phyloP scores from a whole-genome alignment of 2,329 filamentous ascomycete species.

The Fusarium bulbicola region DNA sequence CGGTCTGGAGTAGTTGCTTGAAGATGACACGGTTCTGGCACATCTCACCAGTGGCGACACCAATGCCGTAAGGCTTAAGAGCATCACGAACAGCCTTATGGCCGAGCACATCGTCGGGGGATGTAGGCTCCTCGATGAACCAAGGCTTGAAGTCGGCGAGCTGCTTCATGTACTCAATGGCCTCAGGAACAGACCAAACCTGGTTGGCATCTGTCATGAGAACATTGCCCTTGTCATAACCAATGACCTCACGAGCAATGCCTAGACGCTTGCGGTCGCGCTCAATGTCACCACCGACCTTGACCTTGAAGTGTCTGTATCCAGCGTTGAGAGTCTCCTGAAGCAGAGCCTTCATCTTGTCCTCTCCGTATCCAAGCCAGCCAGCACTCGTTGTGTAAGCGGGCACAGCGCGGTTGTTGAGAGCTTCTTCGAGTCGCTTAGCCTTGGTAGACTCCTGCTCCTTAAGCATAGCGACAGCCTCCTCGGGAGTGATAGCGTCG shows the following conservation, averaged over 20 bases:
- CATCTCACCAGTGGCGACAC: constrained; percentile 93
- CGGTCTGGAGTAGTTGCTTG: constrained; percentile 85
- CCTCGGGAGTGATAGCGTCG: constrained; percentile 87
- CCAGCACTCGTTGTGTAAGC: constrained; percentile 92
- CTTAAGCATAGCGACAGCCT: constrained; percentile 77
- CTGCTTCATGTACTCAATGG: constrained; percentile 85
- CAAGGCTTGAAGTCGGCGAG: constrained; percentile 86
- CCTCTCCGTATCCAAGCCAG: constrained; percentile 90
- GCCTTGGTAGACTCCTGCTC: constrained; percentile 74
- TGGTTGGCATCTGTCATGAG: constrained; percentile 96
- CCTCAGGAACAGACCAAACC: constrained; percentile 90
- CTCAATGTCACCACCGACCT: constrained; percentile 79
- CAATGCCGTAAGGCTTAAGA: constrained; percentile 77
- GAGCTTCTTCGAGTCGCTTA: constrained; percentile 76
- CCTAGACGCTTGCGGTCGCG: constrained; percentile 75
- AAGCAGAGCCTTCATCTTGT: constrained; percentile 82
- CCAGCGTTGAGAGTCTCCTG: constrained; percentile 79
- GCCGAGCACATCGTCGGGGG: constrained; percentile 87
- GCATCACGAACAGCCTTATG: constrained; percentile 87
- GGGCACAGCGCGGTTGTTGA: constrained; percentile 78
- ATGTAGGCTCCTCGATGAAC: constrained; percentile 96
- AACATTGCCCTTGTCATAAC: constrained; percentile 82
- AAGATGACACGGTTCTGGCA: constrained; percentile 94
- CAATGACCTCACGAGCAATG: constrained; percentile 82
- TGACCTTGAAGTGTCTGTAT: constrained; percentile 90